phyloP scores from a whole-genome alignment of 805 yeast genomes.

The Pichia cephalocereana region DNA sequence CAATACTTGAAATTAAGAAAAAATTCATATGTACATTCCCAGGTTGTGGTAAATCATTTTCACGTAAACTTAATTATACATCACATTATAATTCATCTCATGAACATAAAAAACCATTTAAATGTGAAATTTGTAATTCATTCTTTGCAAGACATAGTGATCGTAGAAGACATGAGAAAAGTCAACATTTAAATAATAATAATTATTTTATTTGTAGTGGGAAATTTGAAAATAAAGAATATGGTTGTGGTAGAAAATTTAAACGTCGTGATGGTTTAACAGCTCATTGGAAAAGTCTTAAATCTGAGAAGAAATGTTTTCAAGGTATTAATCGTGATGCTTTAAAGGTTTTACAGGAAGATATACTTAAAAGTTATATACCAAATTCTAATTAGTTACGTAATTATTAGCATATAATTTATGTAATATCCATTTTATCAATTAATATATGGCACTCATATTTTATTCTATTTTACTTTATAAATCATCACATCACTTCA shows the following conservation, averaged over 20 bases:
- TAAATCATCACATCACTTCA: too few relatives aligned
- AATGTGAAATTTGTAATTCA: slow-evolving; percentile 22
- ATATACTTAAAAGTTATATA: neutral
- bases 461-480: too few relatives aligned
- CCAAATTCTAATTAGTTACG: too few relatives aligned
- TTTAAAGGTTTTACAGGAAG: neutral
- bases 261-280: slow-evolving; percentile 28
- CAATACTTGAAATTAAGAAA: slow-evolving; percentile 1
- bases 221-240: slow-evolving; percentile 17
- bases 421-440: too few relatives aligned
- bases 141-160: slow-evolving; percentile 28
- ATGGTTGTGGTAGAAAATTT: slow-evolving; percentile 27
- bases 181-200: slow-evolving; percentile 21
- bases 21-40: slow-evolving; percentile 20
- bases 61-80: slow-evolving; percentile 26
- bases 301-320: slow-evolving; percentile 27
- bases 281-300: slow-evolving; percentile 29
- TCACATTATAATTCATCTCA: slow-evolving; percentile 28
- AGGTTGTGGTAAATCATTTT: slow-evolving; percentile 23
- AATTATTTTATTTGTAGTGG: slow-evolving; percentile 25
- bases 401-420: too few relatives aligned
- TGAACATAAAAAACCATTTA: slow-evolving; percentile 26
- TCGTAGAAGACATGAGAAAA: slow-evolving; percentile 26
- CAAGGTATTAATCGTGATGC: slow-evolving; percentile 7
- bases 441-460: too few relatives aligned